Base-by-base conservation (phyloP, 2,329 filamentous ascomycete species). In the Sporothrix luriei region DNA sequence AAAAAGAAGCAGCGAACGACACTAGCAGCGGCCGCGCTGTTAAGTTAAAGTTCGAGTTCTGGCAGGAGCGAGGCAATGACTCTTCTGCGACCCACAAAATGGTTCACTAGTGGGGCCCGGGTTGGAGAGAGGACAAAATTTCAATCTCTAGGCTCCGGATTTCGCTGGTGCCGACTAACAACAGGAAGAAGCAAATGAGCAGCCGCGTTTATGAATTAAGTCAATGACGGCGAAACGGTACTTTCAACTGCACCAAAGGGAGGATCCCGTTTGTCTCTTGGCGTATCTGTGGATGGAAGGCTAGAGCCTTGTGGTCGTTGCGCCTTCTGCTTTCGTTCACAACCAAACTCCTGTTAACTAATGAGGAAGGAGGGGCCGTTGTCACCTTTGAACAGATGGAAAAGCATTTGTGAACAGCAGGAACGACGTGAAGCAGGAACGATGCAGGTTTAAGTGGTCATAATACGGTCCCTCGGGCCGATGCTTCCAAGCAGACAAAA, bases 61-160 rank as follows among this genome's bases (percentile, higher is more conserved):
- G 51, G 66, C 33, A 68, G 51, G 52, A 67, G 38, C 43, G 43
- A 64, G 61, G 52, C 29, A 68, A 54, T 68, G 66, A 68, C 66
- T 68, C 66, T 68, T 67, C 40, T 46, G 49, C 48, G 49, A 21
- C 51, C 49, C 65, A 67, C 64, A 67, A 67, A 67, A 57, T 43
- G 33, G 55, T 38, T 46, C 59, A 51, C 29, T 68, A 68, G 66
- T 68, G 66, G 65, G 66, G 66, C 52, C 6, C 33, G 33, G 33
- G 51, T 57, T 57, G 38, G 38, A 57, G 7, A 46, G 38, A 57
- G 33, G 51, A 40, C 51, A 57, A 49, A 68, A 57, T 55, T 57
- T 68, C n/a, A n/a, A n/a, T 68, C 61, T 43, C 19, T 57, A 13
- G 33, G 11, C 52, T 68, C 43, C 40, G 52, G 33, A 38, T 59